Evolutionary conservation across 2,329 filamentous ascomycete genomes (phyloP).

Genomic region (Diaporthe sp.): DNA sequence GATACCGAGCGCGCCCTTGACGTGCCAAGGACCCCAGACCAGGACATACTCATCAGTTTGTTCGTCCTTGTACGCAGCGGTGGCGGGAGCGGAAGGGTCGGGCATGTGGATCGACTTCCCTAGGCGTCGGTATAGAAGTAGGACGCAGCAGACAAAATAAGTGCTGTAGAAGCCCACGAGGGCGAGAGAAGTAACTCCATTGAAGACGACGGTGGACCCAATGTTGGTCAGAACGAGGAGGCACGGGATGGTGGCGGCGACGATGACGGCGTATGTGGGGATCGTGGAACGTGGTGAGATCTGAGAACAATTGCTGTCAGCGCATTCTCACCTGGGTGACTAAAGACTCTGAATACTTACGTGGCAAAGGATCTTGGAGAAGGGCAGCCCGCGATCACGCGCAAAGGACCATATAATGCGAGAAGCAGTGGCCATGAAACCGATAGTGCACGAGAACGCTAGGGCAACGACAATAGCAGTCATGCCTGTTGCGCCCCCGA

Average conservation of each 20-base stretch:
- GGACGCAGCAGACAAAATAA: slow-evolving; percentile 54
- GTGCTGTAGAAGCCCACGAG: slow-evolving; percentile 58
- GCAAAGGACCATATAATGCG: slow-evolving; percentile 46
- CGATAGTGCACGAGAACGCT: slow-evolving; percentile 39
- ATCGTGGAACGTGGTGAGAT: slow-evolving; percentile 40
- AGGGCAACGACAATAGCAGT: slow-evolving; percentile 42
- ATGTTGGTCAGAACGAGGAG: slow-evolving; percentile 45
- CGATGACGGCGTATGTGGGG: slow-evolving; percentile 41
- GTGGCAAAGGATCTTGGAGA: slow-evolving; percentile 25
- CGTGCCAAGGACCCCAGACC: slow-evolving; percentile 67
- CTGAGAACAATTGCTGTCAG: slow-evolving; percentile 30
- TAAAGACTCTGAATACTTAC: background rate
- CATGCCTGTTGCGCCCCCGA: slow-evolving; percentile 40
- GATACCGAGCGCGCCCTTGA: slow-evolving; percentile 63
- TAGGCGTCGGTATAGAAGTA: slow-evolving; percentile 57
- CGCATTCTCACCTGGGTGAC: background rate
- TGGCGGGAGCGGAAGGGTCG: background rate
- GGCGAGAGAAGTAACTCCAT: slow-evolving; percentile 57
- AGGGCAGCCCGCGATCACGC: slow-evolving; percentile 42
- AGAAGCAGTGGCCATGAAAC: slow-evolving; percentile 42
- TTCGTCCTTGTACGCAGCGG: background rate
- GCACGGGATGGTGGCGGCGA: slow-evolving; percentile 41
- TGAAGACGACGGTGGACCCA: slow-evolving; percentile 53
- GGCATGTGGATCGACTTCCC: background rate
- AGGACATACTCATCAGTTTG: slow-evolving; percentile 41